These are phyloP conservation scores for Dioscorea cayenensis DNA, from an alignment of 116 monocot species.

Conservation along the genomic window DNA sequence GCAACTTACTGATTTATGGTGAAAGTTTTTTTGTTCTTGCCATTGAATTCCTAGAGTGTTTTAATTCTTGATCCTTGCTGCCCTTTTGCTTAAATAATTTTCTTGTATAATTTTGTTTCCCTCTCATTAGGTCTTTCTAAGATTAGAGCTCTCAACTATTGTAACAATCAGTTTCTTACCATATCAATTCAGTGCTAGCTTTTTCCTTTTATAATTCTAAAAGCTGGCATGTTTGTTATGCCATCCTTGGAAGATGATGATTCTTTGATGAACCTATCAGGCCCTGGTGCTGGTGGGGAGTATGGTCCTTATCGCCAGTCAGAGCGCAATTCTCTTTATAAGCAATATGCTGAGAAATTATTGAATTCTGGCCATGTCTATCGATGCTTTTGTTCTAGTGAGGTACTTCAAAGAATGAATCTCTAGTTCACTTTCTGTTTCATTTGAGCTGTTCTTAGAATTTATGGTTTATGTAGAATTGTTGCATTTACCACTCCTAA, in stretches of 20 bases:
- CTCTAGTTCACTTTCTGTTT: neutral
- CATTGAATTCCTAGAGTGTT: no score
- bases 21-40: no score
- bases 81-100: no score
- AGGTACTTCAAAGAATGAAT: conserved; percentile 26
- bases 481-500: no score
- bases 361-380: conserved; percentile 76
- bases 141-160: no score
- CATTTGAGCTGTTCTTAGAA: neutral
- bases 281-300: conserved; percentile 84
- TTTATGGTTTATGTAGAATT: no score
- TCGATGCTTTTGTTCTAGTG: conserved; percentile 94
- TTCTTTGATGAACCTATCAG: conserved; percentile 29
- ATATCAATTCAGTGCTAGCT: neutral
- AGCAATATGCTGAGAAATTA: conserved; percentile 78
- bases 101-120: no score
- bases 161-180: neutral
- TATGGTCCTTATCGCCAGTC: conserved; percentile 96
- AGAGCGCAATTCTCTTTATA: conserved; percentile 87
- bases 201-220: neutral
- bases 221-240: neutral
- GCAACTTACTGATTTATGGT: no score
- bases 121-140: no score
- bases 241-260: neutral
- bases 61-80: no score